Conservation (phyloP, 2,329 filamentous ascomycete species). For the Remersonia thermophila region DNA sequence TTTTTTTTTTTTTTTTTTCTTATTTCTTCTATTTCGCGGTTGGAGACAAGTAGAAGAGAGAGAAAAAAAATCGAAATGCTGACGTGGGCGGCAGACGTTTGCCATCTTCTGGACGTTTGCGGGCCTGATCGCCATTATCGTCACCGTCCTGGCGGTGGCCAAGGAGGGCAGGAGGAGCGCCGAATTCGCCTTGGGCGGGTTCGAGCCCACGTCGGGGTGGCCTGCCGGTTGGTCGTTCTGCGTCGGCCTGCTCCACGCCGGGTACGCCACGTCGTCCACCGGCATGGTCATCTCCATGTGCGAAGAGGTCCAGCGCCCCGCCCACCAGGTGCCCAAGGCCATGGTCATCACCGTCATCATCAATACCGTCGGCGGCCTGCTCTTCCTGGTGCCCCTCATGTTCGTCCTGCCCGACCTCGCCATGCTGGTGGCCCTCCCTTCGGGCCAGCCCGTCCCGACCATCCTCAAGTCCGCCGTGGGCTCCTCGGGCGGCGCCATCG, state of each 20-base stretch:
- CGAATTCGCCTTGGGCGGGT: conserved; percentile 53
- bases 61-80: conserved; percentile 10
- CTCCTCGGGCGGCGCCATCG: conserved; percentile 47
- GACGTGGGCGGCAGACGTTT: conserved; percentile 40
- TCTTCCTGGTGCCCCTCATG: conserved; percentile 56
- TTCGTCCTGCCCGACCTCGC: conserved; percentile 56
- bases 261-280: conserved; percentile 62
- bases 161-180: conserved; percentile 54
- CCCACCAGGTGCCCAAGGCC: conserved; percentile 58
- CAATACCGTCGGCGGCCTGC: conserved; percentile 52
- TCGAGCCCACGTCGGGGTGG: conserved; percentile 59
- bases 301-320: conserved; percentile 55
- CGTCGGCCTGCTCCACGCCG: conserved; percentile 59
- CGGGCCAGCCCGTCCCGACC: conserved; percentile 49
- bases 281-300: conserved; percentile 75
- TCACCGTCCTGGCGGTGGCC: conserved; percentile 52
- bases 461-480: conserved; percentile 54
- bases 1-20: conserved; percentile 10
- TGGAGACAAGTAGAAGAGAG: no score
- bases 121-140: conserved; percentile 52
- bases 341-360: conserved; percentile 57
- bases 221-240: conserved; percentile 57
- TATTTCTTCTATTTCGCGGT: no score
- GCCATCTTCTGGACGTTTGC: conserved; percentile 66
- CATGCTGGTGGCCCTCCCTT: conserved; percentile 38